A percentile compares a stretch with the other conserved stretches of the same genome.
phyloP scores from a whole-genome alignment of 139 green algal species.

The Chlorella ohadii region DNA sequence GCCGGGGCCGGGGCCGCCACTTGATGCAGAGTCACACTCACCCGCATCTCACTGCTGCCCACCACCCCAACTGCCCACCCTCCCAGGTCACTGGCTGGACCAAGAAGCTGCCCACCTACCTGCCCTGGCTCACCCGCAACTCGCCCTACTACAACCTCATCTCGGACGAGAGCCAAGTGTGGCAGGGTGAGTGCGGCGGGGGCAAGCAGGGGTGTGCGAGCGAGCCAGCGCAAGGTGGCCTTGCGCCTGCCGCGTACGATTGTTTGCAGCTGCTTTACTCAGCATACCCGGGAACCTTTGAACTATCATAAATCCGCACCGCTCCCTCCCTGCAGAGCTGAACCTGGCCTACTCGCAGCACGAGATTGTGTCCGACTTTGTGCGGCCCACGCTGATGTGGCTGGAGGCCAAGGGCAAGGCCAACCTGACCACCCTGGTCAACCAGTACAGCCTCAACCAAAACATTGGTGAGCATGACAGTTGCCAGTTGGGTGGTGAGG shows the following conservation, averaged over 20 bases:
- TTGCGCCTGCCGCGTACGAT: too few relatives aligned
- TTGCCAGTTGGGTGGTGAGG: too few relatives aligned
- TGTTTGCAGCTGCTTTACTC: too few relatives aligned
- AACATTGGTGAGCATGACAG: too few relatives aligned
- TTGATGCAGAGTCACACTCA: too few relatives aligned
- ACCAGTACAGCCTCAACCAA: background rate
- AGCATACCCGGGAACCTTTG: too few relatives aligned
- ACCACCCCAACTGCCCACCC: background rate
- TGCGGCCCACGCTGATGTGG: conserved; percentile 25
- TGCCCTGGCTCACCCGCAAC: background rate
- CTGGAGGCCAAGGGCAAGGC: conserved; percentile 3
- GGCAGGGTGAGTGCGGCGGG: background rate
- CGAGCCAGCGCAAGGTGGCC: too few relatives aligned
- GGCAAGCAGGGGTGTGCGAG: too few relatives aligned
- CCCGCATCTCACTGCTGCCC: too few relatives aligned
- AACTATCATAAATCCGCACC: too few relatives aligned
- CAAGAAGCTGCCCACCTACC: background rate
- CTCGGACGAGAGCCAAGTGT: conserved; percentile 6
- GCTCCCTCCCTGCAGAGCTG: background rate
- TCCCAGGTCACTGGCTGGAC: background rate
- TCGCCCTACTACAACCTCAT: background rate
- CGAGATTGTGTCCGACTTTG: conserved; percentile 10
- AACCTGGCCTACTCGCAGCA: conserved; percentile 16
- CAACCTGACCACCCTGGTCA: conserved; percentile 1
- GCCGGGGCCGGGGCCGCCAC: too few relatives aligned